Percentiles rank a stretch among this genome's conserved stretches.
These are phyloP conservation scores for Cercospora nicotianae DNA, from an alignment of 2,329 filamentous ascomycete species.

Conservation along the genomic window DNA sequence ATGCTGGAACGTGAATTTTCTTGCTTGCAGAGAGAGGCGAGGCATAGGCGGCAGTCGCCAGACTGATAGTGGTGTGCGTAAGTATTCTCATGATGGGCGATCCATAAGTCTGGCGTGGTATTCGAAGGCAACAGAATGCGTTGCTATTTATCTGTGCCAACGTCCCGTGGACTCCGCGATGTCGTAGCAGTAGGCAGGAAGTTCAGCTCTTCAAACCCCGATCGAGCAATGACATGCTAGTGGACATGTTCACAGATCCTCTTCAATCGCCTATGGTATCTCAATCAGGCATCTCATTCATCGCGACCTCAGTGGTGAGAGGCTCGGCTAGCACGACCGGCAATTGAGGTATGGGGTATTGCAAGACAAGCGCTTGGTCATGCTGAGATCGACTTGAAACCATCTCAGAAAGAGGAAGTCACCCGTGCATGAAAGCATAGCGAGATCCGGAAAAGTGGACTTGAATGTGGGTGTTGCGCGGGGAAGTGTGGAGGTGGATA, in stretches of 20 bases:
- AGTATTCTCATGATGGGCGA: not conserved
- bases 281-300: not conserved
- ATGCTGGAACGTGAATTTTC: not conserved
- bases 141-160: not conserved
- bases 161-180: not conserved
- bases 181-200: not conserved
- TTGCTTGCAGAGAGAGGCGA: not conserved
- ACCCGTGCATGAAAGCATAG: not conserved
- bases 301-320: not conserved
- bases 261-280: not conserved
- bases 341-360: not conserved
- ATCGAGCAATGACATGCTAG: not conserved
- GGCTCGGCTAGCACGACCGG: not conserved
- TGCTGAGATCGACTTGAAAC: not conserved
- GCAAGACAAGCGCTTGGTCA: not conserved
- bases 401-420: not conserved
- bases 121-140: not conserved
- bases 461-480: not conserved
- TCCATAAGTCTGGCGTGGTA: not conserved
- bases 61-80: not conserved
- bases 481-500: slow-evolving; percentile 3
- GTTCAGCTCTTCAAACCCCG: not conserved
- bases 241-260: not conserved
- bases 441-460: not conserved
- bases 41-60: not conserved